Base-by-base conservation (phyloP, 2,329 filamentous ascomycete species). In the Knoxdaviesia capensis region DNA sequence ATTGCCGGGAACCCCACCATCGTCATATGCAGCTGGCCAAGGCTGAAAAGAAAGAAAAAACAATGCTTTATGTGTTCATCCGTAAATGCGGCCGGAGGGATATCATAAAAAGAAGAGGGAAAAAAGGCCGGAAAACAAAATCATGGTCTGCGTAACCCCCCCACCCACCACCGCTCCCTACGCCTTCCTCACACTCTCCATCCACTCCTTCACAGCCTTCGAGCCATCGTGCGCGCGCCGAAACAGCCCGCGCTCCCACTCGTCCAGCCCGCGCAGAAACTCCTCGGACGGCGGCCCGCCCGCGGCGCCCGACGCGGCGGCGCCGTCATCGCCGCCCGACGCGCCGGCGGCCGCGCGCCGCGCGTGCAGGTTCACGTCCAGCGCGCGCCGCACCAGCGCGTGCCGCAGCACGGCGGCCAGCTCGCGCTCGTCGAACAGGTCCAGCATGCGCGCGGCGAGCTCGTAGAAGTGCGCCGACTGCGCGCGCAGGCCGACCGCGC, bases 381-480 rank as follows among this genome's bases (percentile, higher is more conserved):
- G 70, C 1, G 86, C 83, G 39, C 90, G 69, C 40, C 73, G 69
- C 49, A 87, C 84, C 59, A 92, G 96, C 0, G 84, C 86, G 63
- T 80, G 68, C 43, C 72, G 68, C 50, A 88, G 57, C 20, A 90
- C 74, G 48, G 83, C 71, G 43, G 85, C 82, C 43, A 94, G 77
- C 45, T 74, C 72, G 38, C 57, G 56, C 57, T 94, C 87, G 44
- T 94, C 87, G 47, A 94, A 93, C 1, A 98, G 60, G 45, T 94
- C 87, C 46, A 96, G 65, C 59, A 94, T 86, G 41, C 84, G 73
- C 38, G 83, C 79, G 4, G 82, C 85, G 4, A 96, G 69, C 29
- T 74, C 77, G 61, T 94, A 96, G 52, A 94, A 94, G 58, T 94
- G 81, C 34, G 80, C 77, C 46, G 82, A 83, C 56, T 90, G 74